Evolutionary conservation across 305 asterid genomes (phyloP), one percentile per base, ranked within the genome.

Genomic region (Lippia alba): DNA sequence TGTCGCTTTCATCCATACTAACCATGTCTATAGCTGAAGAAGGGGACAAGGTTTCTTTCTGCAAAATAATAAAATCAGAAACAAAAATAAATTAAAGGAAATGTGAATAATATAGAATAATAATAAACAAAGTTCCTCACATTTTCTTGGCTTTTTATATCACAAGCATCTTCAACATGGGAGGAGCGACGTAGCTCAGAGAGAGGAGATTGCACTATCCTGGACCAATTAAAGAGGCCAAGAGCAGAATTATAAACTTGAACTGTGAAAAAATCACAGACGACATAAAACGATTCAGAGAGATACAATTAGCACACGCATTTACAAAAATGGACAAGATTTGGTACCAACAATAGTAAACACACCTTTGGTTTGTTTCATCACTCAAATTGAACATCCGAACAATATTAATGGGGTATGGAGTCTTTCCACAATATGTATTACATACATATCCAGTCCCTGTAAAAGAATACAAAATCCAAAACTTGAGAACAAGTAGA

Each of bases 391-490:
- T 94, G 93, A 91, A 94, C 86, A 91, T 94, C 76, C 91, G 80
- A 40, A 86, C 89, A 58, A 94, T 89, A 80, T 74, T 85, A 46
- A 85, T 67, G 10, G 96, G 84, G 79, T 78, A 80, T 16, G 97
- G 93, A 12, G 78, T 60, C 61, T 11, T 73, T 71, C 99, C 86
- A 14, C 63, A 66, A 78, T 86, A 79, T 54, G 97, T 86, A 80
- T 89, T 91, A 83, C 99, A 94, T 41, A 88, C 89, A 78, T 85
- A 91, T 63, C 99, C 99, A 70, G 81, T 84, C 76, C 98, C 98
- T 93, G 79, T 10, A 70, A 24, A 58, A 54, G 56, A 74, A 48
- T 71, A 68, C 33, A 72, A 62, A 67, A 18, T 55, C 44, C 49
- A 40, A 15, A 62, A 50, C 56, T 67, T 56, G 16, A 55, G n/a